Evolutionary conservation across 2,329 filamentous ascomycete genomes (phyloP), one percentile per base, ranked within the genome.

Genomic region (Fusarium albosuccineum): DNA sequence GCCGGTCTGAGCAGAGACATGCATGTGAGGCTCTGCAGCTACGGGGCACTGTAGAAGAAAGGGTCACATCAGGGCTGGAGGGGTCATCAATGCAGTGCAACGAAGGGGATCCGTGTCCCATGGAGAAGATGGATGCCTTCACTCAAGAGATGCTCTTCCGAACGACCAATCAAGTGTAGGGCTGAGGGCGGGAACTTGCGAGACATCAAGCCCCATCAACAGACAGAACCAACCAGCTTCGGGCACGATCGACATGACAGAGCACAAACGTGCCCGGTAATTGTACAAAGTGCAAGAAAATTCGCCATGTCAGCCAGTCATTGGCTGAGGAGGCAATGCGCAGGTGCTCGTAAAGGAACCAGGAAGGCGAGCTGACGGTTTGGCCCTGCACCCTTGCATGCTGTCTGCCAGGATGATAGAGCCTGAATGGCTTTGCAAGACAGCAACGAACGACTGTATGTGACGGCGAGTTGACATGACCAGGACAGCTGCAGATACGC

Each of bases 1-100:
- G 56, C 41, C 53, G 54, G 57, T 54, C 58, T 55, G 58, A 49
- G 60, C 45, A 58, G 52, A 64, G 59, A 55, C 66, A 58, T 66
- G 68, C 68, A 73, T 65, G 68, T 70, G 70, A 70, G 70, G 70
- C 69, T 73, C 71, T 72, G 59, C 65, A 66, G 52, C 45, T 52
- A 62, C 62, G 62, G 62, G 66, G 58, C 66, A 45, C 61, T 66
- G 50, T 37, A 59, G 17, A 49, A 53, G 53, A 57, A 62, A 57
- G 53, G 49, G 41, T 60, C 42, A 46, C 57, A 60, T 22, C 22
- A 22, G 22, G 22, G 46, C 56, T 64, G 70, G 69, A 68, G 60
- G 67, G 62, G 58, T 59, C 68, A 60, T 55, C 29, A 45, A 64
- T 66, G 70, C 66, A 65, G 51, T 73, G 66, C 37, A 59, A 68